These are phyloP conservation scores for Globisporangium polare DNA, from an alignment of 352 stramenopile genomes.

Conservation along the genomic window DNA sequence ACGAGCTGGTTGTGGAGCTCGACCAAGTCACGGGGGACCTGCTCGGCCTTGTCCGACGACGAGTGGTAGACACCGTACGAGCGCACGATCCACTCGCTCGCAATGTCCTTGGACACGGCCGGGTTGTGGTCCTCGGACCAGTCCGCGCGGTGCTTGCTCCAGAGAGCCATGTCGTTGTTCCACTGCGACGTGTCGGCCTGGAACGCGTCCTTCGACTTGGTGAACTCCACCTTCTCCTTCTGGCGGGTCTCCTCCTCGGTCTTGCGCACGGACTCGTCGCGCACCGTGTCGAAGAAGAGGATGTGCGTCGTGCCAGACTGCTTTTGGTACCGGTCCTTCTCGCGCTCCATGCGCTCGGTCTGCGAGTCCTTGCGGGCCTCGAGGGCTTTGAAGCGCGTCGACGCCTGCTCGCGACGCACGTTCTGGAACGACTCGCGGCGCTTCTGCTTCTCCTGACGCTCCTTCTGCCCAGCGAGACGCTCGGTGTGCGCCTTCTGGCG, in stretches of 20 bases:
- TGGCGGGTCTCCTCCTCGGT: constrained; percentile 77
- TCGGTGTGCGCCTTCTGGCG: constrained; percentile 72
- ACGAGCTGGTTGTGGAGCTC: constrained; percentile 71
- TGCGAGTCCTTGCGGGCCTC: constrained; percentile 77
- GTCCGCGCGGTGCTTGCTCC: constrained; percentile 83
- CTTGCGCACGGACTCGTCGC: constrained; percentile 62
- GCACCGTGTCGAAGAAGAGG: constrained; percentile 81
- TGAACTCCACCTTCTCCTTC: constrained; percentile 89
- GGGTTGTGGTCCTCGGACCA: constrained; percentile 87
- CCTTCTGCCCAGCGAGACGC: constrained; percentile 58
- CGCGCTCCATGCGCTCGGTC: constrained; percentile 73
- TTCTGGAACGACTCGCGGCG: constrained; percentile 70
- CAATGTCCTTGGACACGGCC: constrained; percentile 84
- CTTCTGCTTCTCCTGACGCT: constrained; percentile 58
- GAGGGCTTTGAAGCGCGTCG: constrained; percentile 73
- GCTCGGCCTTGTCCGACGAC: constrained; percentile 27
- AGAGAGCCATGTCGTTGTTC: constrained; percentile 88
- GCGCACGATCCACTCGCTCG: constrained; percentile 84
- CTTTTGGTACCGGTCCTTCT: constrained; percentile 79
- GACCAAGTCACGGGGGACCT: constrained; percentile 68
- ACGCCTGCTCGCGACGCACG: constrained; percentile 67
- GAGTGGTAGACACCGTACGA: constrained; percentile 84
- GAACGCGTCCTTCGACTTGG: constrained; percentile 86
- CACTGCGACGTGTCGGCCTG: constrained; percentile 85
- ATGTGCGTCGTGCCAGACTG: constrained; percentile 74